Conservation (phyloP, 1,284 basidiomycete species). For the Fistulinella staudtii region DNA sequence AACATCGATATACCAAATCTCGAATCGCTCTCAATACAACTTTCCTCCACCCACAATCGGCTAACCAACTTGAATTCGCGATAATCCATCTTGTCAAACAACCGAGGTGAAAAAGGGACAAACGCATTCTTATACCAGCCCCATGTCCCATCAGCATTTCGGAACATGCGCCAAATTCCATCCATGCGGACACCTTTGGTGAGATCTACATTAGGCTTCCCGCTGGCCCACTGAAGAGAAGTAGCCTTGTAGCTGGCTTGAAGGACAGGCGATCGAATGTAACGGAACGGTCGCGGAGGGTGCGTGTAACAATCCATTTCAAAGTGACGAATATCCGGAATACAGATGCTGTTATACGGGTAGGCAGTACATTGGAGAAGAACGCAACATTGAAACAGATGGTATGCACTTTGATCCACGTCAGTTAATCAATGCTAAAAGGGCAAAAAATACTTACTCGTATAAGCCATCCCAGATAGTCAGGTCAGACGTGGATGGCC, state of each 20-base stretch:
- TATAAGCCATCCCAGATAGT: slow-evolving; percentile 26
- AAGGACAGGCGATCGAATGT: slow-evolving; percentile 8
- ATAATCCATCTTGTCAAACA: slow-evolving; percentile 34
- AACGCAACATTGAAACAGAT: slow-evolving; percentile 24
- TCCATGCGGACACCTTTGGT: slow-evolving; percentile 23
- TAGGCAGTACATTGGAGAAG: slow-evolving; percentile 17
- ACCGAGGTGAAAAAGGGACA: slow-evolving; percentile 29
- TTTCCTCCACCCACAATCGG: slow-evolving; percentile 15
- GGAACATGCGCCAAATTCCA: slow-evolving; percentile 15
- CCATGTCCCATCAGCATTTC: slow-evolving; percentile 16
- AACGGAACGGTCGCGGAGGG: slow-evolving; percentile 4
- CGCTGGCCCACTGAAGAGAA: neutral
- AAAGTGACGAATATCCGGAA: slow-evolving; percentile 13
- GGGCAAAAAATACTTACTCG: slow-evolving; percentile 15
- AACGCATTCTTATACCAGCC: slow-evolving; percentile 32
- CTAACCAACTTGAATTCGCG: slow-evolving; percentile 27
- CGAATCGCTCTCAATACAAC: slow-evolving; percentile 9
- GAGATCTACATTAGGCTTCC: neutral
- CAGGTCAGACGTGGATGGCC: slow-evolving; percentile 8
- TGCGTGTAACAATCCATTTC: slow-evolving; percentile 24
- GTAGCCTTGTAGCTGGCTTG: slow-evolving; percentile 15
- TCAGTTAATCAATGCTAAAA: neutral
- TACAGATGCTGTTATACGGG: slow-evolving; percentile 8
- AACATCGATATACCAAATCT: slow-evolving; percentile 26
- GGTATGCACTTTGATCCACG: slow-evolving; percentile 11